phyloP scores from a whole-genome alignment of 768 basidiomycete genomes.

The Strobilomyces echinocephalus region DNA sequence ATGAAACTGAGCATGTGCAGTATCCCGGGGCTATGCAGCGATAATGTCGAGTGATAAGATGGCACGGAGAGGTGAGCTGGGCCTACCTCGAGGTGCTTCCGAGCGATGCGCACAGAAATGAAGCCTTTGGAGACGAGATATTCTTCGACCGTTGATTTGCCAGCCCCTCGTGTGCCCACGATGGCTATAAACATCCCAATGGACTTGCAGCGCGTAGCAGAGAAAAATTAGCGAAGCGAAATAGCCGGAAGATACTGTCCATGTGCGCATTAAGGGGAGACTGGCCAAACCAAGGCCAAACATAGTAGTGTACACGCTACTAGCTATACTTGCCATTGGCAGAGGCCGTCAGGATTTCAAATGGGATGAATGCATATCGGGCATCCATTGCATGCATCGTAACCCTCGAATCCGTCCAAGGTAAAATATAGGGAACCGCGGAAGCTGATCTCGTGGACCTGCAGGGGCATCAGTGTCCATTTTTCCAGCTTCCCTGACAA shows the following conservation, averaged over 20 bases:
- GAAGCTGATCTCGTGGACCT: not conserved
- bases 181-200: constrained; percentile 62
- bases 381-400: not conserved
- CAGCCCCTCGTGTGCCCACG: constrained; percentile 57
- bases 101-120: constrained; percentile 39
- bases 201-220: not conserved
- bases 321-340: not conserved
- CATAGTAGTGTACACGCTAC: no score
- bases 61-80: not conserved
- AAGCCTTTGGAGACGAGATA: constrained; percentile 62
- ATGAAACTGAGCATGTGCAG: not conserved
- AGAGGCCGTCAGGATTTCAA: not conserved
- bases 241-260: not conserved
- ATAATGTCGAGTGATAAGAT: not conserved
- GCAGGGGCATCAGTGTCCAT: not conserved
- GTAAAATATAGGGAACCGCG: not conserved
- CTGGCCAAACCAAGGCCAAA: not conserved
- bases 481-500: not conserved
- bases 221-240: not conserved
- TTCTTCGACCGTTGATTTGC: constrained; percentile 54
- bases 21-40: constrained; percentile 7
- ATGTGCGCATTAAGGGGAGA: no score
- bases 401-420: not conserved
- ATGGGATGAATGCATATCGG: not conserved
- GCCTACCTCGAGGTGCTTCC: constrained; percentile 19